phyloP scores from a whole-genome alignment of 208 protist genomes.

The Wallacemonas sp. region DNA sequence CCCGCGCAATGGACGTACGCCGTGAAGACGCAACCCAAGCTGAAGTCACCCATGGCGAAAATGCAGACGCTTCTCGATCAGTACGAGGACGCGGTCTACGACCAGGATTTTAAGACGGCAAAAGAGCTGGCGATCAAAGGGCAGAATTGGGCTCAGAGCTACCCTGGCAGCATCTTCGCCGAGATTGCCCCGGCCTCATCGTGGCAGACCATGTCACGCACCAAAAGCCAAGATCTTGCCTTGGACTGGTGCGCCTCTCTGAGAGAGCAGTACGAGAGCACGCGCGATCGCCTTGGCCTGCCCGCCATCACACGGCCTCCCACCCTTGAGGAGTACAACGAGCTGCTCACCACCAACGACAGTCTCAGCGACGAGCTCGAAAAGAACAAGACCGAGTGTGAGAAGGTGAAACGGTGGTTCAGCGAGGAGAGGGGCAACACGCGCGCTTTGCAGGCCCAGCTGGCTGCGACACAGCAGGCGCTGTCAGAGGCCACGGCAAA shows the following conservation, averaged over 20 bases:
- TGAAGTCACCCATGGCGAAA: conserved; percentile 11
- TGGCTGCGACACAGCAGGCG: not conserved
- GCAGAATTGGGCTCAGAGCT: not conserved
- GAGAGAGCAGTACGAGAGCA: not conserved
- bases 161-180: conserved; percentile 5
- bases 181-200: not conserved
- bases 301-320: not conserved
- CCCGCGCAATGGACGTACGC: conserved; percentile 1
- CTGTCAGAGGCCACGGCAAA: not conserved
- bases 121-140: not conserved
- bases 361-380: not conserved
- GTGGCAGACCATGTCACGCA: not conserved
- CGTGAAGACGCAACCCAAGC: not conserved
- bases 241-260: not conserved
- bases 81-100: conserved; percentile 1
- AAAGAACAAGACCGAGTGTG: not conserved
- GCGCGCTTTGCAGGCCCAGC: not conserved
- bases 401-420: conserved; percentile 1
- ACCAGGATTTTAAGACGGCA: not conserved
- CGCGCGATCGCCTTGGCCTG: not conserved
- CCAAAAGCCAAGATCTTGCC: not conserved
- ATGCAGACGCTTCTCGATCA: not conserved
- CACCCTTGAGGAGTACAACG: not conserved
- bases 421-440: not conserved
- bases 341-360: not conserved